Evolutionary conservation across 768 basidiomycete genomes (phyloP).

Genomic region (Termitomyces sp.): DNA sequence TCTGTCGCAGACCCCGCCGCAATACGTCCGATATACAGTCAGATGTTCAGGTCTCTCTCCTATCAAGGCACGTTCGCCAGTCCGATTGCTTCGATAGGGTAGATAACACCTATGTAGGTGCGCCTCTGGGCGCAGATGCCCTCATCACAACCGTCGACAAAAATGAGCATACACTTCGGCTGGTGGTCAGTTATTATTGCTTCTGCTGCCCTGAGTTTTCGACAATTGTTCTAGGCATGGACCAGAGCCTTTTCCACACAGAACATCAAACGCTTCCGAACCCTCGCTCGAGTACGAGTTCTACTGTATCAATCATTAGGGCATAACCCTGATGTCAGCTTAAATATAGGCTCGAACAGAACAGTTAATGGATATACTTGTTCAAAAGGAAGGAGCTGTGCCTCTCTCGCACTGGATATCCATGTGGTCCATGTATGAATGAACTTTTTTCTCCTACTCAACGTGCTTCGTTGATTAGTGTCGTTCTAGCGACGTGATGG

Average conservation of each 20-base stretch:
- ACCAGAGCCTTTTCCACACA: not conserved
- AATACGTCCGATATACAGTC: constrained; percentile 20
- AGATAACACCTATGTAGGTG: not conserved
- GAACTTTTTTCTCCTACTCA: not conserved
- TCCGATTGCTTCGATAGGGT: not conserved
- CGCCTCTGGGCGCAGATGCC: constrained; percentile 16
- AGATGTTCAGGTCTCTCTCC: constrained; percentile 22
- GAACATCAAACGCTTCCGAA: not conserved
- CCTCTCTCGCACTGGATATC: constrained; percentile 18
- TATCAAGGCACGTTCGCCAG: constrained; percentile 11
- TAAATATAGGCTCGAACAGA: not conserved
- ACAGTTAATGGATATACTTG: not conserved
- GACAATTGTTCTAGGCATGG: not conserved
- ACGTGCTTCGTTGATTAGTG: not conserved
- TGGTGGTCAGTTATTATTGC: constrained; percentile 6
- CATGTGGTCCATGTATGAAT: constrained; percentile 8
- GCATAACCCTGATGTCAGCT: not conserved
- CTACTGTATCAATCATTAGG: too few relatives aligned
- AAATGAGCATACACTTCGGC: constrained; percentile 10
- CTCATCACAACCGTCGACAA: constrained; percentile 16
- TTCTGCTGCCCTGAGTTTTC: not conserved
- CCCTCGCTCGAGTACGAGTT: not conserved
- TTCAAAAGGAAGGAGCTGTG: constrained; percentile 1
- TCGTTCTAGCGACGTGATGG: constrained; percentile 19
- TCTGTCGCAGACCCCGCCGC: constrained; percentile 23